Evolutionary conservation across 228 moss, liverwort and hornwort genomes (phyloP), one percentile per base, ranked within the genome.

Genomic region (Sphagnum fallax): DNA sequence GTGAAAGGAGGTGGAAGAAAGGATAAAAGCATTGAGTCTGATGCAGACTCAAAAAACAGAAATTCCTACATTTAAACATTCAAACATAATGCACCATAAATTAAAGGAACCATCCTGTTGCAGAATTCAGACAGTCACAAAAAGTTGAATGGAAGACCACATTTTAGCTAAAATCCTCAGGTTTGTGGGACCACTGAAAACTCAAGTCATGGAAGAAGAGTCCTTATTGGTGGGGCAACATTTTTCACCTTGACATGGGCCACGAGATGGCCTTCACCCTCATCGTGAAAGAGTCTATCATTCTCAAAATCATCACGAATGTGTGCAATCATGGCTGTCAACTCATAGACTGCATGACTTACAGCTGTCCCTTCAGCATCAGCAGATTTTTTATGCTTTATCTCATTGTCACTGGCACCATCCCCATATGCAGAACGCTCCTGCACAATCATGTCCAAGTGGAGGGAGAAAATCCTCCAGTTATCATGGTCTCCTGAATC

Each of bases 291-390:
- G 57, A 58, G 49, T 64, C 77, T 80, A 69, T 78, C 84, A 52
- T 68, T 51, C 52, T 85, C 84, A 78, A 68, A 80, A 48, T 82
- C 82, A 65, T 84, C 84, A 65, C 78, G 82, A 9, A 88, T 78
- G 64, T 84, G 88, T 12, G 84, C 88, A 32, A 88, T 80, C 84
- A 84, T 73, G 50, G 88, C 88, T 77, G 84, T 84, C 76, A 88
- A 70, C 72, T 85, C 88, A 71, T 88, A 88, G 8, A 80, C 67
- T 51, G 77, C 76, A 82, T 70, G 67, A 53, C 60, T 74, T 62
- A 63, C 58, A 61, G 77, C 61, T 47, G 55, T 69, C 73, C 71
- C 70, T 53, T 75, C 74, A 57, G 75, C 51, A n/a, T 49, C 18
- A 5, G 66, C 50, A 4, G 66, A 6, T 12, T 48, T 67, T 7